phyloP scores from a whole-genome alignment of 768 basidiomycete species.

The Hemileccinum rubropunctum region DNA sequence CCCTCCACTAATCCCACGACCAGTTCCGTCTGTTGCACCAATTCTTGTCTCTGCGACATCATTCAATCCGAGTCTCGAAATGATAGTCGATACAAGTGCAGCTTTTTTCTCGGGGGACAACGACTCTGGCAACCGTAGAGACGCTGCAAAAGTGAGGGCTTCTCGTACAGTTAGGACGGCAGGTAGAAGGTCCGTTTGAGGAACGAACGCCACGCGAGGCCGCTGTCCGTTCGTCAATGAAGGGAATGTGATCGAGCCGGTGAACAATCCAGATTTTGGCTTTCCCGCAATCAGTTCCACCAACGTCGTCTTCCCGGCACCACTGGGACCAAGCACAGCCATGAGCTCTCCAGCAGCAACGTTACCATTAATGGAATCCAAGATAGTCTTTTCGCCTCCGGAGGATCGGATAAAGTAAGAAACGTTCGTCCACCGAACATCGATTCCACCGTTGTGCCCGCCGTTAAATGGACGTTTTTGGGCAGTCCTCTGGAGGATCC shows the following conservation, averaged over 20 bases:
- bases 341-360: conserved; percentile 83
- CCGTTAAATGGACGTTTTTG: conserved; percentile 40
- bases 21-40: conserved; percentile 58
- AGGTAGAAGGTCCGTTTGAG: conserved; percentile 83
- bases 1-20: conserved; percentile 86
- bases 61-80: conserved; percentile 76
- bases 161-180: conserved; percentile 78
- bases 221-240: conserved; percentile 29
- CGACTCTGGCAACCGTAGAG: conserved; percentile 77
- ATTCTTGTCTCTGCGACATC: conserved; percentile 71
- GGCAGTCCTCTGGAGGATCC: conserved; percentile 60
- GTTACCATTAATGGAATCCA: conserved; percentile 66
- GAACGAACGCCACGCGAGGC: conserved; percentile 79
- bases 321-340: conserved; percentile 91
- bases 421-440: conserved; percentile 66
- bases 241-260: conserved; percentile 64
- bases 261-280: conserved; percentile 65
- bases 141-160: conserved; percentile 81
- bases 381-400: conserved; percentile 50
- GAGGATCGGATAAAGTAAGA: conserved; percentile 56
- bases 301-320: conserved; percentile 90
- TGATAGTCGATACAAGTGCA: conserved; percentile 62
- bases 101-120: conserved; percentile 60
- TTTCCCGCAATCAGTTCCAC: conserved; percentile 89
- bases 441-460: conserved; percentile 49